Evolutionary conservation across 2,329 filamentous ascomycete genomes (phyloP), one percentile per base, ranked within the genome.

Genomic region (Claviceps purpurea): DNA sequence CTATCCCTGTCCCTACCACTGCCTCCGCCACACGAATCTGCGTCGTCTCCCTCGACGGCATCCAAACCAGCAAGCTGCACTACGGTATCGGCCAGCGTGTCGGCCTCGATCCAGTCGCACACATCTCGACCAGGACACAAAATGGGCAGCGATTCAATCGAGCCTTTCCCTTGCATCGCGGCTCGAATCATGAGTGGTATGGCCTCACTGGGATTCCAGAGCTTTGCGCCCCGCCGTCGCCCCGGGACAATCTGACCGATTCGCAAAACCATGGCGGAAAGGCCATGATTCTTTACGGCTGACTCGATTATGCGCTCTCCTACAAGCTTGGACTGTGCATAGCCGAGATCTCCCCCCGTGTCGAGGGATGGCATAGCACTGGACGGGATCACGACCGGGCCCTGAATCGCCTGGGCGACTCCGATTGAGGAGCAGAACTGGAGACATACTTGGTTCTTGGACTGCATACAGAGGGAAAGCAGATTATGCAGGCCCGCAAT

Each of bases 181-280:
- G 45, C 13, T 74, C 65, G 70, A 10, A 79, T 64, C 65, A 78
- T 74, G 53, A 78, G 63, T 1, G 76, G 72, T 5, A 78, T 73
- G 1, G 73, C 74, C 57, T 77, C 75, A 0, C 66, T 70, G 2
- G 62, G 61, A 54, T 75, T 77, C 76, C 75, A 78, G 10, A 73
- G 60, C 34, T 38, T 47, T 16, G 26, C 11, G 7, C 74, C 75
- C 43, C 69, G 58, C 10, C 62, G 51, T 0, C 67, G 72, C 57
- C 76, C 73, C 0, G 68, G 74, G 7, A 73, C 67, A 42, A 78
- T 70, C 58, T 77, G 75, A 0, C 75, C 75, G 1, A 77, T 65
- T 5, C 75, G 63, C 5, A 75, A 56, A 7, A 74, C 69, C 11
- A 65, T 62, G 2, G 64, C 59, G 1, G 55, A 58, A 11, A 69